phyloP scores from a whole-genome alignment of 352 stramenopile species.

The Phytophthora foliorum region DNA sequence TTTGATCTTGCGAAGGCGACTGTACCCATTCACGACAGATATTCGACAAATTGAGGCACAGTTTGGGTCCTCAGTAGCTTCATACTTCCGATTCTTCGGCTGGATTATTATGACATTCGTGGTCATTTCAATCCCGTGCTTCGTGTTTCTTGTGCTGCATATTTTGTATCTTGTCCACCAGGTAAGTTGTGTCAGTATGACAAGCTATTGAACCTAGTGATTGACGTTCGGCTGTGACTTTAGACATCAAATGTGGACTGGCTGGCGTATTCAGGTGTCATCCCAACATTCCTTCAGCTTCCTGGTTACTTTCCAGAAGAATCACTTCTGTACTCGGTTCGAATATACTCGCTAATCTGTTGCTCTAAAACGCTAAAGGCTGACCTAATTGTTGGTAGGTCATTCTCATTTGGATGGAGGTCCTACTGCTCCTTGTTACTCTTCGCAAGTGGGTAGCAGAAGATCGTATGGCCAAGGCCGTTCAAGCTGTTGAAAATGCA shows the following conservation, averaged over 20 bases:
- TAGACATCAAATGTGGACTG: constrained; percentile 34
- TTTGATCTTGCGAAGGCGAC: constrained; percentile 32
- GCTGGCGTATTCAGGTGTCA: constrained; percentile 53
- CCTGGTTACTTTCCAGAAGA: constrained; percentile 68
- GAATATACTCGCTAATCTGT: background rate
- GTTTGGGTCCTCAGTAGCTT: constrained; percentile 81
- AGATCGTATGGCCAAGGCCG: constrained; percentile 66
- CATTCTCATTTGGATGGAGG: constrained; percentile 58
- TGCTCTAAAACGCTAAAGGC: background rate
- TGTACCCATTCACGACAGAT: constrained; percentile 71
- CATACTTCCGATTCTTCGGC: constrained; percentile 83
- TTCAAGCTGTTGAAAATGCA: constrained; percentile 60
- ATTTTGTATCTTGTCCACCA: constrained; percentile 41
- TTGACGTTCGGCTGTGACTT: background rate
- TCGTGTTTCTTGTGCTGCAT: constrained; percentile 68
- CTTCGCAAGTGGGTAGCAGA: constrained; percentile 80
- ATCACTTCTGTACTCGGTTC: constrained; percentile 64
- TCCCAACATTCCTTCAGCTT: constrained; percentile 65
- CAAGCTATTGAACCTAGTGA: too few relatives aligned
- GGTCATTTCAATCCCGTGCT: constrained; percentile 54
- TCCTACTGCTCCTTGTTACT: constrained; percentile 64
- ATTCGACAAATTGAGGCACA: constrained; percentile 83
- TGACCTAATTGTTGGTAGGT: constrained; percentile 34
- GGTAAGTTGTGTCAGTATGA: constrained; percentile 6
- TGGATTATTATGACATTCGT: constrained; percentile 87